phyloP scores from a whole-genome alignment of 768 basidiomycete genomes.

The Boletus insuetus region DNA sequence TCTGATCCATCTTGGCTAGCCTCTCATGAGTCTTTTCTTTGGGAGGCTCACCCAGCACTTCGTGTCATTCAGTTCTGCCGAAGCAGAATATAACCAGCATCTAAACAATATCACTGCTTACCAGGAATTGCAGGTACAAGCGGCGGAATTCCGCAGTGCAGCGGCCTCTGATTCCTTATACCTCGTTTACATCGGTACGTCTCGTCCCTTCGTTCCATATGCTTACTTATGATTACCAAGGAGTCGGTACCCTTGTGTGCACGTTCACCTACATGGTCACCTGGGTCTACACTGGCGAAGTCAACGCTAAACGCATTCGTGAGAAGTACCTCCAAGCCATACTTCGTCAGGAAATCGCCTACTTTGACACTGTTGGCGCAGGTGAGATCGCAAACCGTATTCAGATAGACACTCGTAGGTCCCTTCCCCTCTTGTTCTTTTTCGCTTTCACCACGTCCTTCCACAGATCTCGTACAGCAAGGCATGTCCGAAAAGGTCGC shows the following conservation, averaged over 20 bases:
- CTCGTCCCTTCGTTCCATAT: neutral
- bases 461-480: neutral
- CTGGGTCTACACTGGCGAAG: conserved; percentile 76
- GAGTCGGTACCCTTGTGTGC: conserved; percentile 69
- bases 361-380: conserved; percentile 80
- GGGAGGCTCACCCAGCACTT: conserved; percentile 76
- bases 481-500: neutral
- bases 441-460: neutral
- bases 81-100: conserved; percentile 13
- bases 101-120: conserved; percentile 30
- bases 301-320: conserved; percentile 78
- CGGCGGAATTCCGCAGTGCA: conserved; percentile 45
- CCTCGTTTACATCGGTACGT: conserved; percentile 62
- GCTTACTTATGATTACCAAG: conserved; percentile 33
- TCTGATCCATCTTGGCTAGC: conserved; percentile 29
- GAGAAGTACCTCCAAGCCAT: conserved; percentile 78
- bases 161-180: conserved; percentile 61
- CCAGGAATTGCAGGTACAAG: conserved; percentile 32
- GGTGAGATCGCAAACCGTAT: too few species aligned
- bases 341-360: conserved; percentile 83
- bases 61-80: conserved; percentile 48
- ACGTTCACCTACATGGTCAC: conserved; percentile 71
- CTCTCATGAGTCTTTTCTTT: conserved; percentile 80
- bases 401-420: too few species aligned
- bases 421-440: too few species aligned